Base-by-base conservation (phyloP, 441 rosid genomes). In the Populus hybrid region DNA sequence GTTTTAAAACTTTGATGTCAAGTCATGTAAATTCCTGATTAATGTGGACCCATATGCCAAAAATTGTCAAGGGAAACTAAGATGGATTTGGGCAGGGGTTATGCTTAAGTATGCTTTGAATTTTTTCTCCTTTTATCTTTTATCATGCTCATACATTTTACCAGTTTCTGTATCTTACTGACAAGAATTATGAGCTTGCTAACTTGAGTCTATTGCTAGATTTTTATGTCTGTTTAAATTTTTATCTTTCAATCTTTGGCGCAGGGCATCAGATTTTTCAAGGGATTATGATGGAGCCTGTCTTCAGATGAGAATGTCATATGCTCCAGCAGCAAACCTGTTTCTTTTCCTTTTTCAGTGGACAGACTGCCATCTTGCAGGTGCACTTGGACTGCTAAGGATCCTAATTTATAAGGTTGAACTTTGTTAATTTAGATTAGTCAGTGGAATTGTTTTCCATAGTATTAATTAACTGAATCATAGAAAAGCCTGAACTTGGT, bases 291-390 rank as follows among this genome's bases (percentile, higher is more conserved):
- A 89, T 73, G 94, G 91, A 46, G 90, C 92, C 40, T 89, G 92
- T 79, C 84, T 90, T 80, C 92, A 90, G 76, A 89, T 90, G 94
- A 83, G 94, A 81, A 83, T 90, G 87, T 90, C 91, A 10, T 90
- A 89, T 75, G 86, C 91, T 84, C 89, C 92, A 23, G 92, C 88
- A 75, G 94, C 92, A 3, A 90, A 87, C 78, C 77, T 90, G 24
- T 89, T 90, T 81, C 92, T 89, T 32, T 90, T 87, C 78, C 80
- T 89, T 12, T 88, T 90, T 82, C 94, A 87, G 35, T 90, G 94
- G 94, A 87, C 92, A 23, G 94, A 90, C 91, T 30, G 32, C 32
- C 32, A 30, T 30, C 32, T 30, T 30, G 32, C 32, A 30, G 32
- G 32, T 30, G 32, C 32, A 9, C 89, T 90, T 76, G 94, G 94